Percentiles rank a stretch among this genome's conserved stretches.
Evolutionary conservation across 345 rosid species (phyloP).

Genomic region (Geranium brycei): DNA sequence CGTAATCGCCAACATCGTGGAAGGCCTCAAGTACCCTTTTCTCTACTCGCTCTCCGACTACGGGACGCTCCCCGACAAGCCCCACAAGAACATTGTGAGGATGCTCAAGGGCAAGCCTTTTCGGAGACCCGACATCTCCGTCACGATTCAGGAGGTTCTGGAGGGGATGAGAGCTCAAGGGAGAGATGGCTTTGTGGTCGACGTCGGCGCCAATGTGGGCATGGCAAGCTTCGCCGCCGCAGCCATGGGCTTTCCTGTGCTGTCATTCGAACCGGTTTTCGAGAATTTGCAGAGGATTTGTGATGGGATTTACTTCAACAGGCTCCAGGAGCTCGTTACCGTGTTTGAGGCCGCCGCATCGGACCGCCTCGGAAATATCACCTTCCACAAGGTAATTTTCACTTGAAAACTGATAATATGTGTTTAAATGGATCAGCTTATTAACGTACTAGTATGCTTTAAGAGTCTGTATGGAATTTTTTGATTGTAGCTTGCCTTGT

Average conservation of each 20-base stretch:
- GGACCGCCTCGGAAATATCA: slow-evolving; percentile 63
- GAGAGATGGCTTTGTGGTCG: slow-evolving; percentile 52
- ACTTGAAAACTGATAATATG: no score
- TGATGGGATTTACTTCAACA: slow-evolving; percentile 91
- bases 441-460: no score
- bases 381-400: slow-evolving; percentile 33
- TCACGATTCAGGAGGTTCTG: slow-evolving; percentile 59
- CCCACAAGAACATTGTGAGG: slow-evolving; percentile 89
- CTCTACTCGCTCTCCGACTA: slow-evolving; percentile 75
- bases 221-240: slow-evolving; percentile 96
- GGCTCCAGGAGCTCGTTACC: slow-evolving; percentile 56
- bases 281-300: slow-evolving; percentile 94
- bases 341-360: slow-evolving; percentile 84
- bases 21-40: slow-evolving; percentile 68
- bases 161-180: slow-evolving; percentile 31
- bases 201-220: slow-evolving; percentile 96
- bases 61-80: slow-evolving; percentile 78
- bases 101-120: slow-evolving; percentile 83
- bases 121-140: slow-evolving; percentile 80
- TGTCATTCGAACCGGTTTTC: slow-evolving; percentile 81
- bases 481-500: no score
- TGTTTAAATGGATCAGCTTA: no score
- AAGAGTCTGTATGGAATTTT: no score
- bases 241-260: slow-evolving; percentile 78
- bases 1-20: slow-evolving; percentile 70